Evolutionary conservation across 129 eudicot species (phyloP), one percentile per base, ranked within the genome.

Genomic region (Lonicera japonica): DNA sequence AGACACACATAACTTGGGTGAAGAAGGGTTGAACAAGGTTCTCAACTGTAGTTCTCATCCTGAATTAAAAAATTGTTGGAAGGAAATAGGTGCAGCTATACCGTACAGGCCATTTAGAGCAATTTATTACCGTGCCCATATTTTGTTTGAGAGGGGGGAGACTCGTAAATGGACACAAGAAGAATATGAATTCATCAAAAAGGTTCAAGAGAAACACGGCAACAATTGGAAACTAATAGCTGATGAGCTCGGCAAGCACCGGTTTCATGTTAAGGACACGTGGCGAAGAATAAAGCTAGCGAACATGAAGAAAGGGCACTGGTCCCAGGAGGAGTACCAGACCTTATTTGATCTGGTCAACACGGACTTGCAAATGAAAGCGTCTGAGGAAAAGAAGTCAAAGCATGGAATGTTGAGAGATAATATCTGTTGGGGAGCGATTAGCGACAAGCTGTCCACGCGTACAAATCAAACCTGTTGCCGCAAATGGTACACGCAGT

Each of bases 371-470:
- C 61, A 54, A 20, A 24, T 78, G 75, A 85, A 75, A 63, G 22
- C 56, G 3, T 54, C 43, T 9, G 72, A 76, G 60, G 82, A 79
- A 46, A 82, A 75, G 80, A 80, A 71, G 29, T 67, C 85, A 5
- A 85, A 82, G 78, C 75, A 85, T 22, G 96, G 95, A 15, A 88
- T 84, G 94, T 25, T 89, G 70, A 66, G 86, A n/a, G 97, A 89
- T 58, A 78, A 86, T 57, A 83, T 86, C 25, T 34, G 67, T 36
- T 89, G 91, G 91, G 41, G 56, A 12, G 80, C 84, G 24, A 83
- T 89, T 29, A 86, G 95, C 61, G 86, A 80, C 5, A 68, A 54
- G 18, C 34, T 88, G 60, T 19, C 73, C 9, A 84, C 94, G 5
- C 71, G 96, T 21, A 2, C 12, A 22, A 61, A 47, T 54, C 7